Base-by-base conservation (phyloP, 805 yeast species). In the Candida corydali region DNA sequence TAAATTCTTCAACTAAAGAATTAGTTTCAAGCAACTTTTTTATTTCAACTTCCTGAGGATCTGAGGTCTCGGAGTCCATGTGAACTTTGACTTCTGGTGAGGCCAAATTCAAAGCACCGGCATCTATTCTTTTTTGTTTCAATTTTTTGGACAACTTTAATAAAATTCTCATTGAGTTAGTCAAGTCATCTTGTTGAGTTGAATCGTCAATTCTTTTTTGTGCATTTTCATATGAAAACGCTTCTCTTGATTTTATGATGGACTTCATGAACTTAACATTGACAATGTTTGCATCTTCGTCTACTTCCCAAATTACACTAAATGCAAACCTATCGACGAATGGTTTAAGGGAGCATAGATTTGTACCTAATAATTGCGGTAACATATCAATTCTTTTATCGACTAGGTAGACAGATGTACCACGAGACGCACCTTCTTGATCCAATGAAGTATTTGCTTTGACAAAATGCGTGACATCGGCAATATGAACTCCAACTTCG, bases 331-430 rank as follows among this genome's bases (percentile, higher is more conserved):
- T 76, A 45, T 93, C 98, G 29, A 93, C 97, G 54, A 86, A 82
- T 4, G 98, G 97, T 54, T 85, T 84, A 54, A 93, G 73, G 4
- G 98, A 93, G 69, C 99, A 93, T 51, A 93, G 65, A 57, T 93
- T 93, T 3, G 98, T 93, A 57, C 98, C 98, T 39, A 93, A 71
- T 31, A 93, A 63, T 81, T 85, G 79, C 5, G 99, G 99, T 45
- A 93, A 70, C 99, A 93, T 93, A 72, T 93, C 99, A 50, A 93
- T 93, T 73, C 99, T 85, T 62, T 93, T 91, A 58, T 93, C 98
- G 10, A 93, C 99, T 39, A 93, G 70, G 61, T 93, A 93, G 3
- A 93, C 97, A 4, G 98, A 89, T 0, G 98, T 93, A 51, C 97
- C 98, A 63, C 99, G 78, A 1, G 95, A 75, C 0, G 98, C 95